phyloP scores from a whole-genome alignment of 768 basidiomycete species.

The Suillus clintonianus region DNA sequence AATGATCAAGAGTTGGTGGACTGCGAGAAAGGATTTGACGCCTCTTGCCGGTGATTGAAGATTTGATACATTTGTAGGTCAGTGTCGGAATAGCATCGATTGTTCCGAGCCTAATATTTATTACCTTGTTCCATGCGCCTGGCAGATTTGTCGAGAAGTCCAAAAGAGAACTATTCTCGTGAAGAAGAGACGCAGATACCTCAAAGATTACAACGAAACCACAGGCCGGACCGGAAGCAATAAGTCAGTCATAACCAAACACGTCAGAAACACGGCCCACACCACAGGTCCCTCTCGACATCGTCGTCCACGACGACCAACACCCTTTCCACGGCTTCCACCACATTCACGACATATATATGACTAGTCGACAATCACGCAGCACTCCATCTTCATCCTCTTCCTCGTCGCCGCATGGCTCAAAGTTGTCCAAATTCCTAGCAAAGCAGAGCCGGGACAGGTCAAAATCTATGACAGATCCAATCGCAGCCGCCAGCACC shows the following conservation, averaged over 20 bases:
- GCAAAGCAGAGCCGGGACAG: slow-evolving; percentile 66
- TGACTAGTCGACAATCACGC: slow-evolving; percentile 51
- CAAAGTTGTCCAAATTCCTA: slow-evolving; percentile 68
- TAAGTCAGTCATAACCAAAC: slow-evolving; percentile 17
- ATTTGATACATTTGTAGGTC: background rate
- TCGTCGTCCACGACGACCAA: slow-evolving; percentile 20
- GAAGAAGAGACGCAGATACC: background rate
- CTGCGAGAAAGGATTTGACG: background rate
- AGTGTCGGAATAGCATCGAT: background rate
- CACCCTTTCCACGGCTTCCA: slow-evolving; percentile 7
- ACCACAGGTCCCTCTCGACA: slow-evolving; percentile 8
- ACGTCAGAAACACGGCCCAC: slow-evolving; percentile 17
- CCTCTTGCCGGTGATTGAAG: background rate
- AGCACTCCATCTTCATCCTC: slow-evolving; percentile 43
- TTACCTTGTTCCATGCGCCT: background rate
- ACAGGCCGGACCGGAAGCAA: slow-evolving; percentile 1
- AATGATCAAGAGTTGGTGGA: background rate
- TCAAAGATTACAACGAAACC: background rate
- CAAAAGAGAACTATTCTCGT: background rate
- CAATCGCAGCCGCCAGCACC: slow-evolving; percentile 34
- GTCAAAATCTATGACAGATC: slow-evolving; percentile 52
- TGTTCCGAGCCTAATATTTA: background rate
- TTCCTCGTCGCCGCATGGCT: slow-evolving; percentile 42
- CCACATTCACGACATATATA: slow-evolving; percentile 19
- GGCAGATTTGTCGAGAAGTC: background rate